Percentiles rank a stretch among this genome's conserved stretches.
These are phyloP conservation scores for Clavariopsis aquatica DNA, from an alignment of 495 filamentous ascomycete genomes.

Conservation along the genomic window DNA sequence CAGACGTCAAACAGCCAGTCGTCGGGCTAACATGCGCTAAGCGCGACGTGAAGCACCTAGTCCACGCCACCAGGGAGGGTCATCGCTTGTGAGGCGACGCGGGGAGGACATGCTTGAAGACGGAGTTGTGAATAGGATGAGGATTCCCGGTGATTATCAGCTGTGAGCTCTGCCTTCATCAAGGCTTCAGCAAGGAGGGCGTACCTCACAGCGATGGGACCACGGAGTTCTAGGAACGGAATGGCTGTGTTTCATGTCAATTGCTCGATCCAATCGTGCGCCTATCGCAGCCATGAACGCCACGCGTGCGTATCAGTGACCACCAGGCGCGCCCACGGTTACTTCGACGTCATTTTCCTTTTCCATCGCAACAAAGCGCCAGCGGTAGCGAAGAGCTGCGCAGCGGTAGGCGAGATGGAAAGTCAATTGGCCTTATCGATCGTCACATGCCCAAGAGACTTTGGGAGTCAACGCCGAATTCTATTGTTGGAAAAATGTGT, in stretches of 20 bases:
- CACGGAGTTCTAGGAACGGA: neutral
- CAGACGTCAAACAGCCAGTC: slow-evolving; percentile 12
- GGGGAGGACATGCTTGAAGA: neutral
- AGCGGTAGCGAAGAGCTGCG: neutral
- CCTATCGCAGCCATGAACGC: slow-evolving; percentile 5
- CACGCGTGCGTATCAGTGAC: slow-evolving; percentile 11
- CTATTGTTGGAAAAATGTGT: neutral
- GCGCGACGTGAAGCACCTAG: neutral
- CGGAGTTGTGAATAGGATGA: neutral
- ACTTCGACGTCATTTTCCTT: neutral
- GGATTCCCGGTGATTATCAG: neutral
- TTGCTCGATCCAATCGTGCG: slow-evolving; percentile 19
- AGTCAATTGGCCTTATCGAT: neutral
- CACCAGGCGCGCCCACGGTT: neutral
- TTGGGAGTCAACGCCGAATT: neutral
- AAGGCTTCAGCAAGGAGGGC: neutral
- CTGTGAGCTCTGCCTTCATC: neutral
- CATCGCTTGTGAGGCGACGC: neutral
- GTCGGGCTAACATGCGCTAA: slow-evolving; percentile 5
- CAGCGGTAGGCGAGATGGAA: neutral
- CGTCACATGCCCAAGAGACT: neutral
- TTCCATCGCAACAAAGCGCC: neutral
- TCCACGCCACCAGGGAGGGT: neutral
- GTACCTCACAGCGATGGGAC: neutral
- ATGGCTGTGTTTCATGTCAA: slow-evolving; percentile 18